These are phyloP conservation scores for Cymodocea nodosa DNA, from an alignment of 116 monocot species.

Conservation along the genomic window DNA sequence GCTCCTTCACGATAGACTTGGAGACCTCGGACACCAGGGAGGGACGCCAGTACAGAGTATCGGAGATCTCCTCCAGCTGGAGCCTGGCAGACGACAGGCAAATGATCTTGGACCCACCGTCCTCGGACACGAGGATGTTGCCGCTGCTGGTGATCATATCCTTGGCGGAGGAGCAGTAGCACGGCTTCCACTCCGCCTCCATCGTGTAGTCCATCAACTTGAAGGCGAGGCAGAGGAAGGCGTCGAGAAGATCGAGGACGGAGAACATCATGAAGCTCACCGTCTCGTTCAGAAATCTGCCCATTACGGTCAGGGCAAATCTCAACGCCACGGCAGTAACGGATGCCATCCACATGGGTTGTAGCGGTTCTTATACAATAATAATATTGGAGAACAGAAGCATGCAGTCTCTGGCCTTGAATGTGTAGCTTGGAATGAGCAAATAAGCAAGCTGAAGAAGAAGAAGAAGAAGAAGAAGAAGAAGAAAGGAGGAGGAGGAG, in stretches of 20 bases:
- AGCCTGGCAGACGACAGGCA: slow-evolving; percentile 47
- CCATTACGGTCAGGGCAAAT: slow-evolving; percentile 5
- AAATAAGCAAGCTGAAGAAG: background rate
- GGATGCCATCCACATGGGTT: background rate
- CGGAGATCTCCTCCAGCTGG: slow-evolving; percentile 82
- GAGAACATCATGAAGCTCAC: slow-evolving; percentile 64
- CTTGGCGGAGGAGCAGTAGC: slow-evolving; percentile 63
- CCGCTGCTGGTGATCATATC: slow-evolving; percentile 37
- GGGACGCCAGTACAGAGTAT: slow-evolving; percentile 59
- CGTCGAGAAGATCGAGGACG: slow-evolving; percentile 48
- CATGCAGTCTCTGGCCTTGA: background rate
- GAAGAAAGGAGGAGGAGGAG: background rate
- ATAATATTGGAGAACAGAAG: background rate
- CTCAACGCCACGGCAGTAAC: background rate
- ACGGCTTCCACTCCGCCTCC: slow-evolving; percentile 76
- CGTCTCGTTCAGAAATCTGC: slow-evolving; percentile 29
- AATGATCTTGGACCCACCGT: slow-evolving; percentile 47
- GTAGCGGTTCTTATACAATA: background rate
- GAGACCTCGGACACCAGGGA: slow-evolving; percentile 53
- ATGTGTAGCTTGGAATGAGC: background rate
- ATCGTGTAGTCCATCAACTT: slow-evolving; percentile 60
- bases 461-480: background rate
- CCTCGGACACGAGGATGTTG: slow-evolving; percentile 43
- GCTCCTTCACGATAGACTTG: slow-evolving; percentile 23
- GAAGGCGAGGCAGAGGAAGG: slow-evolving; percentile 61